These are phyloP conservation scores for Aspergillus ellipticus DNA, from an alignment of 495 filamentous ascomycete genomes.

Conservation along the genomic window DNA sequence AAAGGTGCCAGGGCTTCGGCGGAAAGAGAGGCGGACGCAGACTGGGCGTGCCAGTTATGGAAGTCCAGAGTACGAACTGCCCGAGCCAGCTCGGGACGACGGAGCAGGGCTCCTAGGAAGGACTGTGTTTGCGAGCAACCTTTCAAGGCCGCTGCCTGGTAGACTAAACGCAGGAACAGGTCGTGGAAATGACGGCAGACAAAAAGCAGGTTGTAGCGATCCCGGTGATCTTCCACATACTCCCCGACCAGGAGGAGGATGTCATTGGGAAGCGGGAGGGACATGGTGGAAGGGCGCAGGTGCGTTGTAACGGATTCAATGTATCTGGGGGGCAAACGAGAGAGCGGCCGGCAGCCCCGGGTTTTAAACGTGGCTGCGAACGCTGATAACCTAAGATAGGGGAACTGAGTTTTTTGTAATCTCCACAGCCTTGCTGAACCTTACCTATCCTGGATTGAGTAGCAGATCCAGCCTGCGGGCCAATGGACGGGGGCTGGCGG, in stretches of 20 bases:
- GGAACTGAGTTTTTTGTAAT: not conserved
- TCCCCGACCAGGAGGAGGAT: constrained; percentile 32
- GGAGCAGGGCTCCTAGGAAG: constrained; percentile 22
- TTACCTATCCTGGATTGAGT: not conserved
- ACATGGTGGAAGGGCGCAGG: not conserved
- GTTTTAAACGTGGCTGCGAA: not conserved
- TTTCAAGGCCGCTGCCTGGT: constrained; percentile 19
- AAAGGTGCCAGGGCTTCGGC: constrained; percentile 13
- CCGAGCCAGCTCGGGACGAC: constrained; percentile 23
- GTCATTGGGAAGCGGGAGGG: constrained; percentile 25
- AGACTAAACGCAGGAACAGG: constrained; percentile 28
- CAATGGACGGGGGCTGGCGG: constrained; percentile 15
- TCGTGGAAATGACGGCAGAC: constrained; percentile 29
- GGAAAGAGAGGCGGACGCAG: not conserved
- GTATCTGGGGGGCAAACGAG: not conserved
- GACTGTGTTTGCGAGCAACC: constrained; percentile 17
- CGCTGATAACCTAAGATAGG: constrained; percentile 5
- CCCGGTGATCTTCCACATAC: constrained; percentile 21
- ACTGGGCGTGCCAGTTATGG: constrained; percentile 17
- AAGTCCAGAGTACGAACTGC: constrained; percentile 26
- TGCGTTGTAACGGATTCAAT: not conserved
- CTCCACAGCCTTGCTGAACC: constrained; percentile 5
- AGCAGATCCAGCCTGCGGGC: constrained; percentile 4
- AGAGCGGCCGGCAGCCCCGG: not conserved
- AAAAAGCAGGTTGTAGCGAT: constrained; percentile 33